These are phyloP conservation scores for Fraxinus excelsior DNA, from an alignment of 257 asterid species.

Conservation along the genomic window DNA sequence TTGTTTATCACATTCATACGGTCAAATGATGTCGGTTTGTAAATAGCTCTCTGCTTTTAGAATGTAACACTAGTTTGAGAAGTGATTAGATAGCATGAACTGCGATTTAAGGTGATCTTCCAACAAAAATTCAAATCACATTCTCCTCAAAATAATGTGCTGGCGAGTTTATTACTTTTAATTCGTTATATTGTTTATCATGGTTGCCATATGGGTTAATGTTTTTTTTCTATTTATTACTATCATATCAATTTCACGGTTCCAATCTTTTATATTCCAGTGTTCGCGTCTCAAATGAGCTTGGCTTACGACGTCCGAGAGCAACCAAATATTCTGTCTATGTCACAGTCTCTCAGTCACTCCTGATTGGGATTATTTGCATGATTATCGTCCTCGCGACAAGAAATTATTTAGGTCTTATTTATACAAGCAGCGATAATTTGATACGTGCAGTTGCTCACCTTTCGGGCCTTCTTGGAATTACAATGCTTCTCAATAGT, in stretches of 20 bases:
- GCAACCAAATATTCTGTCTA: slow-evolving; percentile 57
- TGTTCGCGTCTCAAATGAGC: slow-evolving; percentile 81
- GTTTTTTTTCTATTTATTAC: not conserved
- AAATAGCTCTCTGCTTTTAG: not conserved
- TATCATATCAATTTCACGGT: too few relatives aligned
- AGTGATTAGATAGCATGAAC: not conserved
- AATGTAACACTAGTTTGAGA: not conserved
- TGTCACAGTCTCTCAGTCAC: slow-evolving; percentile 50
- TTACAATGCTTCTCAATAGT: slow-evolving; percentile 83
- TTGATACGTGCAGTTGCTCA: slow-evolving; percentile 57
- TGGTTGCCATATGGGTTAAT: too few relatives aligned
- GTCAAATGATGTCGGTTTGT: not conserved
- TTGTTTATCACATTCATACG: too few relatives aligned
- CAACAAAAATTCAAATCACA: too few relatives aligned
- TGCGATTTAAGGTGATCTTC: too few relatives aligned
- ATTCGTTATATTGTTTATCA: too few relatives aligned
- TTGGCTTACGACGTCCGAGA: slow-evolving; percentile 69
- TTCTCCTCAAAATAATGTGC: too few relatives aligned
- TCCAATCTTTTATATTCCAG: slow-evolving; percentile 29
- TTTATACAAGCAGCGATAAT: slow-evolving; percentile 49
- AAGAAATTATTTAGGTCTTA: slow-evolving; percentile 43
- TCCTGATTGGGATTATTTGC: slow-evolving; percentile 55
- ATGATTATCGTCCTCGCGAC: slow-evolving; percentile 42
- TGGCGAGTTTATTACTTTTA: too few relatives aligned
- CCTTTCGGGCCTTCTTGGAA: slow-evolving; percentile 69